Evolutionary conservation across 306 rosid genomes (phyloP), one percentile per base, ranked within the genome.

Genomic region (Astragalus glycyphyllos): DNA sequence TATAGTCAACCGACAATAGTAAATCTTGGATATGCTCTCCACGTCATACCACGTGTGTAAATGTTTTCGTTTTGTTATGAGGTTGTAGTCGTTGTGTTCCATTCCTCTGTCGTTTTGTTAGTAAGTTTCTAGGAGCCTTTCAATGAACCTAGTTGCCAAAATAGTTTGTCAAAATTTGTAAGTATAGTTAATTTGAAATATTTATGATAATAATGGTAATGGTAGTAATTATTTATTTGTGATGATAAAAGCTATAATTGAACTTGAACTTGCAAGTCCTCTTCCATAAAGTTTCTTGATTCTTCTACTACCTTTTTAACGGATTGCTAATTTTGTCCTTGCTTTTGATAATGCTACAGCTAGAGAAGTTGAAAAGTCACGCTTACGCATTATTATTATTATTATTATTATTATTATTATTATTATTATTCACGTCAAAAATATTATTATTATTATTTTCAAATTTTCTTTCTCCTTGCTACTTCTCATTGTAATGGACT

Each of bases 331-430:
- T 57, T 0, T 54, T 40, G 51, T 23, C 23, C 61, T 38, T 54
- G 65, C 58, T 58, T 46, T 71, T 32, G 17, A 34, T n/a, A 7
- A 35, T 16, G 55, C 20, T 47, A 15, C 59, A 58, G 8, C 26
- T n/a, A 12, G 40, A 35, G 15, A 72, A 15, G 69, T 72, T 47
- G 57, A 59, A 58, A 59, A 16, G 76, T 59, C 23, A 12, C 41
- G 65, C 67, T 58, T 38, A 15, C 5, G 12, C 76, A 71, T 58
- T 48, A 45, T 58, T 71, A 34, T 8, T 55, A 14, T 69, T 58
- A 8, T 58, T 44, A 11, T 1, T 47, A 48, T 31, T 34, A 11
- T 15, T 32, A n/a, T n/a, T n/a, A n/a, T n/a, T n/a, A n/a, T n/a
- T n/a, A n/a, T n/a, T n/a, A n/a, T n/a, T n/a, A n/a, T n/a, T n/a